These are phyloP conservation scores for Aphanocladium album DNA, from an alignment of 2,329 filamentous ascomycete species.

Conservation along the genomic window DNA sequence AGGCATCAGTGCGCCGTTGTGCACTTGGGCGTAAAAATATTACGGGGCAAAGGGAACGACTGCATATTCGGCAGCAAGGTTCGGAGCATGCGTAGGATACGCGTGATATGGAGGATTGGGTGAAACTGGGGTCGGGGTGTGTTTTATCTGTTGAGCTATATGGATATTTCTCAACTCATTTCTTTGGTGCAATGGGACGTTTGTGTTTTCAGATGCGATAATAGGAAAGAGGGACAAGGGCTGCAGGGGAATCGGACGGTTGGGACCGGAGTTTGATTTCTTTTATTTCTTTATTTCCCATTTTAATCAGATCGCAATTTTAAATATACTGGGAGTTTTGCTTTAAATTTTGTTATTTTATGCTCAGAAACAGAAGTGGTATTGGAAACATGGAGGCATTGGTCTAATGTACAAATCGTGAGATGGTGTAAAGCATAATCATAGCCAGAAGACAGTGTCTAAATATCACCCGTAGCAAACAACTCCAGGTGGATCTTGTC, in stretches of 20 bases:
- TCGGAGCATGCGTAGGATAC: neutral
- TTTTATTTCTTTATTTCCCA: neutral
- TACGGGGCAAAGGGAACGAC: neutral
- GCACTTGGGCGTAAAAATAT: neutral
- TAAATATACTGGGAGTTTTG: conserved; percentile 10
- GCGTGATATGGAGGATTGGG: neutral
- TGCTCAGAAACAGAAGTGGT: neutral
- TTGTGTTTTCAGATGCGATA: conserved; percentile 2
- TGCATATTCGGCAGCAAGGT: neutral
- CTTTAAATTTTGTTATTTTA: neutral
- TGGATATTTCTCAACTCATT: conserved; percentile 7
- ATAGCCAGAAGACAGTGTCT: neutral
- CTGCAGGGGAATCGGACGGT: neutral
- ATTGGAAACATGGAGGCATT: neutral
- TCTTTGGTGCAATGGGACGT: neutral
- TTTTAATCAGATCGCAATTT: conserved; percentile 9
- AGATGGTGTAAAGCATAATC: neutral
- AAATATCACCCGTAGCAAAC: conserved; percentile 50
- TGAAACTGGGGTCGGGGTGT: neutral
- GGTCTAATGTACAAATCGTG: neutral
- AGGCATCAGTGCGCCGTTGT: neutral
- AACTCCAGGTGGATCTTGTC: conserved; percentile 59
- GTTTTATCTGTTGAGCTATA: conserved; percentile 1
- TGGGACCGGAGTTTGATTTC: conserved; percentile 7
- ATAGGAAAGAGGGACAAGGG: neutral